A percentile compares a stretch with the other conserved stretches of the same genome.
phyloP scores from a whole-genome alignment of 2,329 filamentous ascomycete species.

The Ascochyta lentis region DNA sequence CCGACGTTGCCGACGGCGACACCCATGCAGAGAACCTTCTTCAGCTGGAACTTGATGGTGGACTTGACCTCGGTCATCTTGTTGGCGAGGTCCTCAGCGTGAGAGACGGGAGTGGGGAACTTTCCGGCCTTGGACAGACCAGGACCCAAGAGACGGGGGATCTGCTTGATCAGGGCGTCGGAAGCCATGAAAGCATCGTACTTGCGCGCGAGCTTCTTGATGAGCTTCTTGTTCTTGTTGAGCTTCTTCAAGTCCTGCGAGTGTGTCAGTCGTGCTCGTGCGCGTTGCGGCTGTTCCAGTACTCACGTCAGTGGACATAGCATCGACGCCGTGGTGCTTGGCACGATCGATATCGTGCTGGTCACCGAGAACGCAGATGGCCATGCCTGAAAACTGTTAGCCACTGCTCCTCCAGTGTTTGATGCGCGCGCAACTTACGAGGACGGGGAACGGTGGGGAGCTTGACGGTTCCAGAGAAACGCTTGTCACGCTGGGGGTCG shows the following conservation, averaged over 20 bases:
- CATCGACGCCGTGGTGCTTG: constrained; percentile 98
- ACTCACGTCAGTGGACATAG: constrained; percentile 83
- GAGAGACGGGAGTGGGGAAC: constrained; percentile 98
- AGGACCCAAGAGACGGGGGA: constrained; percentile 96
- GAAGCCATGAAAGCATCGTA: constrained; percentile 99
- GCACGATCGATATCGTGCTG: constrained; percentile 99
- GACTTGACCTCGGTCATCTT: constrained; percentile 99
- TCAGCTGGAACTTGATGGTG: constrained; percentile 99
- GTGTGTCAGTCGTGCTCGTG: constrained; percentile 11
- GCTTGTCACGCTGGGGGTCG: constrained; percentile 99
- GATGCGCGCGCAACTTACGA: constrained; percentile 26
- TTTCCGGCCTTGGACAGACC: constrained; percentile 77
- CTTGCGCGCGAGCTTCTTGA: constrained; percentile 99
- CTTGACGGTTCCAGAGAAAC: constrained; percentile 99
- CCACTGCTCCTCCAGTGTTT: neutral
- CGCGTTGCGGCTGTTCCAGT: too few species aligned
- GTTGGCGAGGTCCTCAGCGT: constrained; percentile 88
- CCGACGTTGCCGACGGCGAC: constrained; percentile 98
- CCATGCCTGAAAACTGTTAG: constrained; percentile 32
- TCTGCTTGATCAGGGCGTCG: constrained; percentile 98
- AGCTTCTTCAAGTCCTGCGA: constrained; percentile 93
- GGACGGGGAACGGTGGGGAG: constrained; percentile 88
- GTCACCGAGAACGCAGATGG: constrained; percentile 77
- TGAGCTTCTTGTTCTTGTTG: constrained; percentile 99
- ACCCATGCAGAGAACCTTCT: constrained; percentile 99